Evolutionary conservation across 306 rosid genomes (phyloP), one percentile per base, ranked within the genome.

Genomic region (Cajanus cajan): DNA sequence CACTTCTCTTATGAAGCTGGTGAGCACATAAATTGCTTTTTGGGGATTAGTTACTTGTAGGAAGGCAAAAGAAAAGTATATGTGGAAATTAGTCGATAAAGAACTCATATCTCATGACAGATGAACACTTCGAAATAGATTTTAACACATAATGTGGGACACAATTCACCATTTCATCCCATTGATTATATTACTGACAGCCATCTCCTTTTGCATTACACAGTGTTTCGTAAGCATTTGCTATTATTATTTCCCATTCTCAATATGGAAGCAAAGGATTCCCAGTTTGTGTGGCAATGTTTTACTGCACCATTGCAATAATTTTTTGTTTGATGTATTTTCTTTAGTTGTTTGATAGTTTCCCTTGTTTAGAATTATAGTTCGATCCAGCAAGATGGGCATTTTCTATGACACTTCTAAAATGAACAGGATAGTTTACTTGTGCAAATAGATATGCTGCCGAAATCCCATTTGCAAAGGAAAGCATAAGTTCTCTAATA

Each of bases 1-100:
- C 86, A 92, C 97, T 62, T 91, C 93, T 48, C 89, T 92, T 37
- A 95, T 92, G 98, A 89, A 91, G 91, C 91, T 86, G 96, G 98
- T 94, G 44, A 74, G 65, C 15, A 24, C 54, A 45, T 50, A 52
- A 37, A 62, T 58, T 76, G 61, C 65, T 59, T 72, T 74, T 36
- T 7, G 74, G 11, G 73, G 76, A 58, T 62, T n/a, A 6, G 22
- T 58, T 59, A 41, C 45, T 43, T n/a, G 28, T 16, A 28, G 36
- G 12, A 58, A 25, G 76, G 63, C 50, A 73, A 58, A 66, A 31
- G 40, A 34, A 36, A 69, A 37, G 6, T 47, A 31, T 4, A 5
- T 0, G 62, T 6, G 45, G 48, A 78, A 54, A 24, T 83, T 18
- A 25, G 61, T 67, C 71, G 45, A 54, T 16, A 59, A 59, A 25